phyloP scores from a whole-genome alignment of 345 rosid species.

The Anastatica hierochuntica region DNA sequence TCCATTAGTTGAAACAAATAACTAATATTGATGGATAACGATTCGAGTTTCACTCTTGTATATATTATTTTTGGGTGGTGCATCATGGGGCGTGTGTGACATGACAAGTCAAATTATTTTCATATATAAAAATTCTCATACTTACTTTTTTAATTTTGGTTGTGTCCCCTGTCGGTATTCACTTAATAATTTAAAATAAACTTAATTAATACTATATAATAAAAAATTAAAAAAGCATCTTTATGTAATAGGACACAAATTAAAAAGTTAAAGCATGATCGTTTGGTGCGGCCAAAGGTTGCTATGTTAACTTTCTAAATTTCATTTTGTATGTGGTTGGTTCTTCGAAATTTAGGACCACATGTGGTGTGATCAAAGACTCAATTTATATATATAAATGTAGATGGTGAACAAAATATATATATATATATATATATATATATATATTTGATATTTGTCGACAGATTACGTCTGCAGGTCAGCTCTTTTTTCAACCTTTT shows the following conservation, averaged over 20 bases:
- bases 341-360: conserved; percentile 29
- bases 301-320: conserved; percentile 18
- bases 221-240: conserved; percentile 7
- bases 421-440: too few relatives aligned
- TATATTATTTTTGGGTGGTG: neutral
- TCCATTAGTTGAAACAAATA: conserved; percentile 37
- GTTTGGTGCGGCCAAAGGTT: conserved; percentile 46
- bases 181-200: conserved; percentile 12
- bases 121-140: conserved; percentile 1
- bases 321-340: conserved; percentile 11
- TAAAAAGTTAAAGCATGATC: conserved; percentile 24
- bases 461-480: conserved; percentile 28
- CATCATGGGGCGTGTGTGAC: conserved; percentile 24
- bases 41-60: conserved; percentile 29
- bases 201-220: neutral
- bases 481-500: conserved; percentile 19
- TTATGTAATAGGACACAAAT: conserved; percentile 26
- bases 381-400: neutral
- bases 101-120: conserved; percentile 20
- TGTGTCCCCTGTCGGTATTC: conserved; percentile 26
- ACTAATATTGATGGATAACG: conserved; percentile 50
- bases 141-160: conserved; percentile 4
- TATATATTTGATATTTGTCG: conserved; percentile 20
- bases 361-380: conserved; percentile 19
- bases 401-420: too few relatives aligned